Evolutionary conservation across 345 rosid species (phyloP).

Genomic region (Psidium friedrichsthalianum): DNA sequence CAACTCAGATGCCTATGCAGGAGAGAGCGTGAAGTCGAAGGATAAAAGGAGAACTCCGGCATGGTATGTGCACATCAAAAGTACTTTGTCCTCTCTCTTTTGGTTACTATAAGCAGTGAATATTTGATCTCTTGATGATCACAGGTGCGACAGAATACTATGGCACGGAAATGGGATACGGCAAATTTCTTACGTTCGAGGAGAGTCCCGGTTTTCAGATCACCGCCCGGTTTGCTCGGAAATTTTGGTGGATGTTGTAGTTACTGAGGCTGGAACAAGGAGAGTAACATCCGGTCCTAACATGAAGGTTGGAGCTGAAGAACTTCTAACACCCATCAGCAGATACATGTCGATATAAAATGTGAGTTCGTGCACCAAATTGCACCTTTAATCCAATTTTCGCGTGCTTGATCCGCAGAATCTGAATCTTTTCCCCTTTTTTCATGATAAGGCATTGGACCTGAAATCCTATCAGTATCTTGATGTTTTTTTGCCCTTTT

Average conservation of each 20-base stretch:
- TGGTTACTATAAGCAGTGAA: not conserved
- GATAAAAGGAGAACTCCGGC: slow-evolving; percentile 93
- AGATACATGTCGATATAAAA: not conserved
- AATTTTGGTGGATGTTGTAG: slow-evolving; percentile 48
- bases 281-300: slow-evolving; percentile 8
- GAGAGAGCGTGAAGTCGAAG: slow-evolving; percentile 49
- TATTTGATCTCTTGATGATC: not conserved
- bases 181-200: slow-evolving; percentile 45
- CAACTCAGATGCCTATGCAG: slow-evolving; percentile 75
- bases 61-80: slow-evolving; percentile 35
- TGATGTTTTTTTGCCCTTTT: not conserved
- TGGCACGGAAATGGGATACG: slow-evolving; percentile 73
- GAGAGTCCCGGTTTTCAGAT: slow-evolving; percentile 74
- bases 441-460: not conserved
- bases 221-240: slow-evolving; percentile 75
- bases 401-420: not conserved
- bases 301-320: slow-evolving; percentile 33
- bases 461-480: not conserved
- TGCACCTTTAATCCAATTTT: not conserved
- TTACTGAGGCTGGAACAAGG: slow-evolving; percentile 21
- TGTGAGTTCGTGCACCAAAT: not conserved
- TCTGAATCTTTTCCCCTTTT: not conserved
- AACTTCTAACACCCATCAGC: slow-evolving; percentile 20
- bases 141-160: slow-evolving; percentile 91
- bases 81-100: not conserved